Evolutionary conservation across 345 rosid genomes (phyloP), one percentile per base, ranked within the genome.

Genomic region (Gossypium australe): DNA sequence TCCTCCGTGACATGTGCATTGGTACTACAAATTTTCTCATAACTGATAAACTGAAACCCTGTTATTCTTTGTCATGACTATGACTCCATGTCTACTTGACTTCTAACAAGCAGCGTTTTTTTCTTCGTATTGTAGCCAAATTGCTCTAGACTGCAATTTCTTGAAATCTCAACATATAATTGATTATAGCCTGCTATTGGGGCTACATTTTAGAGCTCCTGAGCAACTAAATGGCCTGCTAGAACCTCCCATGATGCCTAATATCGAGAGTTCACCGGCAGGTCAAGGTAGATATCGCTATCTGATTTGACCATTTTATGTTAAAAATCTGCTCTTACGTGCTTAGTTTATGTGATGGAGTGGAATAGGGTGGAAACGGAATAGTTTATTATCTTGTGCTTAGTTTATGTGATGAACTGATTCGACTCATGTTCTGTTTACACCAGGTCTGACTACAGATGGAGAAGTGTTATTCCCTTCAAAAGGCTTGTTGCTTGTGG

Each of bases 201-300:
- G 97, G 49, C 67, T 92, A 75, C 94, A 92, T 83, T 92, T 92
- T 79, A 88, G 92, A 87, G 97, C 91, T 34, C 97, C 97, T 20
- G 87, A 82, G 63, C 92, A 86, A 64, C 84, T 92, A 80, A 86
- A 82, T 76, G 87, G 86, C 70, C 79, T 87, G 60, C 80, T 90
- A 49, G 88, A 84, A 75, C 86, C 87, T 72, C 82, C 92, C n/a
- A 82, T 87, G 70, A 79, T 79, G 43, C 77, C 76, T 24, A 80
- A 75, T 79, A 78, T 73, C 61, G 88, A 85, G 58, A 87, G 76
- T 57, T 80, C 72, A 67, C 80, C 83, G 38, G 76, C 86, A 60
- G 80, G 65, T 13, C 84, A 84, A 27, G 91, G 97, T 92, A 76
- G 75, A 88, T 80, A 58, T 17, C 79, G 5, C 14, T 8, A 22